These are phyloP conservation scores for Phaeosphaeriaceae sp. DNA, from an alignment of 2,329 filamentous ascomycete species.

Conservation along the genomic window DNA sequence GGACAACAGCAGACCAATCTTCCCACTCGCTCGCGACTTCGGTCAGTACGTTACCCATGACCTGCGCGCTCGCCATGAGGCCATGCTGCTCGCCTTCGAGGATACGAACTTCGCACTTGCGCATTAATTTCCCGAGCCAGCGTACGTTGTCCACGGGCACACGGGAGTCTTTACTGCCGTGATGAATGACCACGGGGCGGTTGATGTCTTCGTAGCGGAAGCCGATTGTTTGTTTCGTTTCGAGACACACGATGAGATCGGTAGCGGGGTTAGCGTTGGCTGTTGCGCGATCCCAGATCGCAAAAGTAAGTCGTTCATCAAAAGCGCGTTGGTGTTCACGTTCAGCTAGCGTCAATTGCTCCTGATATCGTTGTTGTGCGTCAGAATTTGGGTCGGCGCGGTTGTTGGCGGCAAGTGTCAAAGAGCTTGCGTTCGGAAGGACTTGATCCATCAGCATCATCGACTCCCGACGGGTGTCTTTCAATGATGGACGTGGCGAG, in stretches of 20 bases:
- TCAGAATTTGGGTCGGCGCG: constrained; percentile 42
- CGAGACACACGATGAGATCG: constrained; percentile 89
- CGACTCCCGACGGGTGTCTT: constrained; percentile 51
- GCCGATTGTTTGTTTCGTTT: constrained; percentile 87
- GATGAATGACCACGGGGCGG: constrained; percentile 88
- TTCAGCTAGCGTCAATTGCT: constrained; percentile 69
- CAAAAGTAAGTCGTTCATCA: constrained; percentile 84
- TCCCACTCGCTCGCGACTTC: constrained; percentile 92
- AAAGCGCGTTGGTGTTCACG: constrained; percentile 78
- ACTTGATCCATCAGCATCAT: constrained; percentile 60
- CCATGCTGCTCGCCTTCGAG: constrained; percentile 93
- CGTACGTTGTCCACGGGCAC: constrained; percentile 94
- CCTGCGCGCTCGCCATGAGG: constrained; percentile 89
- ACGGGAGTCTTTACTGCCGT: constrained; percentile 86
- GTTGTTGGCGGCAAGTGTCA: constrained; percentile 37
- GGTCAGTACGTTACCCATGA: constrained; percentile 94
- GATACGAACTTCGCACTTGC: constrained; percentile 87
- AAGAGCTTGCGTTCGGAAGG: constrained; percentile 47
- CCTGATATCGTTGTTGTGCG: constrained; percentile 42
- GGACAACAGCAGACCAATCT: constrained; percentile 46
- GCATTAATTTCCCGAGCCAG: constrained; percentile 95
- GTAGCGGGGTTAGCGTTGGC: constrained; percentile 92
- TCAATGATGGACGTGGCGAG: constrained; percentile 26
- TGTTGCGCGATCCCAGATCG: constrained; percentile 93
- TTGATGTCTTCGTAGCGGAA: constrained; percentile 98